Percentiles rank a stretch among this genome's conserved stretches.
These are phyloP conservation scores for Endoconidiophora laricicola DNA, from an alignment of 2,329 filamentous ascomycete genomes.

Conservation along the genomic window DNA sequence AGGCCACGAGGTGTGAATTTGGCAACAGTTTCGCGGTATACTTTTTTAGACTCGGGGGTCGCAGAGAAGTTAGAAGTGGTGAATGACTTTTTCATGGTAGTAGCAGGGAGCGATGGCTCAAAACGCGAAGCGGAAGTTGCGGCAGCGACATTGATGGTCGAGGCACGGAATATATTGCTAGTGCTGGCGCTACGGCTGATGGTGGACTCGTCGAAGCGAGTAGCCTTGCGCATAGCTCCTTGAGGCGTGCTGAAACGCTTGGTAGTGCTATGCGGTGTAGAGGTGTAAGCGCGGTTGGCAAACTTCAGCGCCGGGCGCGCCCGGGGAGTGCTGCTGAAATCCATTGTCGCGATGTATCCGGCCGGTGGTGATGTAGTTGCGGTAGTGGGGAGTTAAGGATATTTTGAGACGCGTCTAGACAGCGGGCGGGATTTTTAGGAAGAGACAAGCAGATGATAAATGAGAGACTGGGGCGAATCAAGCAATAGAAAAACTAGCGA, in stretches of 20 bases:
- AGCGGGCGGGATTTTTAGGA: background rate
- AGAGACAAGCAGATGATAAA: background rate
- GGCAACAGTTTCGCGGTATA: constrained; percentile 28
- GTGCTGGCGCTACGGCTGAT: constrained; percentile 22
- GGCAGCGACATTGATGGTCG: constrained; percentile 21
- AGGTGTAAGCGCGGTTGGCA: constrained; percentile 26
- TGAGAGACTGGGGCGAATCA: background rate
- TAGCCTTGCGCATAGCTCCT: constrained; percentile 21
- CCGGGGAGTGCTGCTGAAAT: constrained; percentile 9
- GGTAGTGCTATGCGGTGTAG: constrained; percentile 13
- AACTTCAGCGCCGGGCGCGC: constrained; percentile 27
- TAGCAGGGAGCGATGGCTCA: constrained; percentile 29
- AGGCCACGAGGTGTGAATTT: constrained; percentile 33
- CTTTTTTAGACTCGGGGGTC: constrained; percentile 25
- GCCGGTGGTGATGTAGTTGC: background rate
- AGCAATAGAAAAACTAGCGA: constrained; percentile 1
- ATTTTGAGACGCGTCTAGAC: constrained; percentile 4
- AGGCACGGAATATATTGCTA: constrained; percentile 28
- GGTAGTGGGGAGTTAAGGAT: background rate
- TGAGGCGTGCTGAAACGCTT: constrained; percentile 24
- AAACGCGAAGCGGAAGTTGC: constrained; percentile 22
- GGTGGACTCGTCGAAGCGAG: constrained; percentile 13
- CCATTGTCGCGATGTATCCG: constrained; percentile 3
- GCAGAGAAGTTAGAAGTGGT: constrained; percentile 26
- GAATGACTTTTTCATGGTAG: constrained; percentile 32